These are phyloP conservation scores for Yueomyces sinensis DNA, from an alignment of 805 yeast genomes.

Conservation along the genomic window DNA sequence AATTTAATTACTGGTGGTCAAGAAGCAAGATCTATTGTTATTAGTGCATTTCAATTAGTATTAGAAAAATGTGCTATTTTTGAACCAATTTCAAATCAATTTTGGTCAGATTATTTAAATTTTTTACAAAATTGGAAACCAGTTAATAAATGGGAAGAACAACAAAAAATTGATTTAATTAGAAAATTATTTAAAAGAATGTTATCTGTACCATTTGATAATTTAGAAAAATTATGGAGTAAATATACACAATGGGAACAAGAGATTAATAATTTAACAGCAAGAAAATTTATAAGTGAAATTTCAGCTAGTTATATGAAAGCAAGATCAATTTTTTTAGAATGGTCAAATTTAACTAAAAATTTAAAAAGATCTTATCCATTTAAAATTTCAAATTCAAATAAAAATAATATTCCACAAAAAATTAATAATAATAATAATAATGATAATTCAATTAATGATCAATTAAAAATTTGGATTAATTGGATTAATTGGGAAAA, in stretches of 20 bases:
- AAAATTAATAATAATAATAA: conserved; percentile 1
- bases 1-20: conserved; percentile 74
- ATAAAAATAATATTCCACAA: conserved; percentile 18
- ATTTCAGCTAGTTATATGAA: conserved; percentile 75
- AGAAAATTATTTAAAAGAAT: conserved; percentile 61
- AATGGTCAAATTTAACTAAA: conserved; percentile 46
- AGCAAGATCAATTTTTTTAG: conserved; percentile 66
- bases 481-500: conserved; percentile 74
- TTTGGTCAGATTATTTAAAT: conserved; percentile 77
- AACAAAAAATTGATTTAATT: conserved; percentile 63
- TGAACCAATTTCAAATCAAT: conserved; percentile 54
- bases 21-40: conserved; percentile 56
- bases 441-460: conserved; percentile 1
- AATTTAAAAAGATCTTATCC: conserved; percentile 32
- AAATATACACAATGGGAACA: conserved; percentile 77
- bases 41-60: conserved; percentile 77
- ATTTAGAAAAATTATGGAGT: conserved; percentile 70
- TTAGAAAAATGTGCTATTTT: conserved; percentile 56
- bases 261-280: conserved; percentile 56
- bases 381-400: conserved; percentile 13
- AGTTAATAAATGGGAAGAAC: conserved; percentile 69
- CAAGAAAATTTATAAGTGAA: conserved; percentile 76
- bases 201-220: conserved; percentile 61
- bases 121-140: conserved; percentile 73
- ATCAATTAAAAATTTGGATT: conserved; percentile 45